A percentile compares a stretch with the other conserved stretches of the same genome.
phyloP scores from a whole-genome alignment of 495 filamentous ascomycete genomes.

The Neurospora sp. region DNA sequence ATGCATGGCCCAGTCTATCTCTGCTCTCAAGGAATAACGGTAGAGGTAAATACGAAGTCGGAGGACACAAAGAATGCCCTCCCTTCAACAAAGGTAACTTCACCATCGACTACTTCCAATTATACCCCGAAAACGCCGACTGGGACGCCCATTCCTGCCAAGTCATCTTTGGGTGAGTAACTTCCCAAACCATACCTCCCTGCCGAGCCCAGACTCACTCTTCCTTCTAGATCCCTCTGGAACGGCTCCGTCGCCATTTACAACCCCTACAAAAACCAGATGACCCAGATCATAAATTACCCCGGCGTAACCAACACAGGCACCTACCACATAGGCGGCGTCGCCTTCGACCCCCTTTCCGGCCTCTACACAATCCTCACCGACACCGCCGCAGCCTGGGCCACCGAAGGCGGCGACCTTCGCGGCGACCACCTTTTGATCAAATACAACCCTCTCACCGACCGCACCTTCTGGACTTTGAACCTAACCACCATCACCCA shows the following conservation, averaged over 20 bases:
- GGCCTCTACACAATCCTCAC: slow-evolving; percentile 22
- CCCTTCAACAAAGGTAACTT: slow-evolving; percentile 17
- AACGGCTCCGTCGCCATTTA: slow-evolving; percentile 21
- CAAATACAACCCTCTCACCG: slow-evolving; percentile 10
- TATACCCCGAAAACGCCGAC: slow-evolving; percentile 30
- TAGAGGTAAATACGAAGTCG: too few relatives aligned
- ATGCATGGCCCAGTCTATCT: neutral
- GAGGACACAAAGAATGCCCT: neutral
- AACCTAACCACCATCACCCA: slow-evolving; percentile 18
- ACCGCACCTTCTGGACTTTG: slow-evolving; percentile 16
- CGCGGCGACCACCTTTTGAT: slow-evolving; percentile 21
- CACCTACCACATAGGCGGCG: slow-evolving; percentile 24
- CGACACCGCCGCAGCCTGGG: slow-evolving; percentile 17
- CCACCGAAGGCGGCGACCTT: slow-evolving; percentile 18
- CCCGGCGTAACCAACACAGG: too few relatives aligned
- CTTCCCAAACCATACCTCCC: neutral
- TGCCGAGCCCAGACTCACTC: neutral
- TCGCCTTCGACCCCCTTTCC: slow-evolving; percentile 23
- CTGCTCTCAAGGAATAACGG: neutral
- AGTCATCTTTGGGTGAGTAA: slow-evolving; percentile 17
- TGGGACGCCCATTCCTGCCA: slow-evolving; percentile 22
- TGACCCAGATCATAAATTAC: too few relatives aligned
- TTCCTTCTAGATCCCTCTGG: slow-evolving; percentile 6
- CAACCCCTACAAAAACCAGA: slow-evolving; percentile 16
- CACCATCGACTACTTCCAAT: slow-evolving; percentile 22